phyloP scores from a whole-genome alignment of 371 early-diverging fungal genomes.

The Neoconidiobolus thromboides region DNA sequence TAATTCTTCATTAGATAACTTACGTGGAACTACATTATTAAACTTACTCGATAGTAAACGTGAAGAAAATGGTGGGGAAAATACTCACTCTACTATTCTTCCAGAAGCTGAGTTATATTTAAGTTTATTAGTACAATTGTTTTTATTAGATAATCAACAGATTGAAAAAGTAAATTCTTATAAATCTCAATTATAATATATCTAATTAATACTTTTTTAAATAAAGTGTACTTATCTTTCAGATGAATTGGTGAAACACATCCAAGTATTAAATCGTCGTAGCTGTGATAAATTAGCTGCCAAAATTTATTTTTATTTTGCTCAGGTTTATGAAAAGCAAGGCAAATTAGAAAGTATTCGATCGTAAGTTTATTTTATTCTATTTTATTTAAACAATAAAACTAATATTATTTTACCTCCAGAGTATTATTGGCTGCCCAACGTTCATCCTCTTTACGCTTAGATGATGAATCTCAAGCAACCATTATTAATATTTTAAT shows the following conservation, averaged over 20 bases:
- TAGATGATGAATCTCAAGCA: conserved; percentile 71
- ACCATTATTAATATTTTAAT: conserved; percentile 75
- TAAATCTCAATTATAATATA: background rate
- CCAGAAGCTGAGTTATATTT: conserved; percentile 81
- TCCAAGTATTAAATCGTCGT: conserved; percentile 57
- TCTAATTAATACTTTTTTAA: background rate
- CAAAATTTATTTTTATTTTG: conserved; percentile 79
- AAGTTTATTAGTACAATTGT: conserved; percentile 54
- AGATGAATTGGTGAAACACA: conserved; percentile 30
- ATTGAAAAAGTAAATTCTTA: conserved; percentile 31
- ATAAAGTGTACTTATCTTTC: conserved; percentile 47
- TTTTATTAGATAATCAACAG: conserved; percentile 58
- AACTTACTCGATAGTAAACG: background rate
- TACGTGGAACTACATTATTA: background rate
- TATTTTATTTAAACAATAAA: background rate
- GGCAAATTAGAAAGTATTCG: conserved; percentile 52
- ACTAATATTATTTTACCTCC: background rate
- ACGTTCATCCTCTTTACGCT: conserved; percentile 75
- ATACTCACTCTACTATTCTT: conserved; percentile 9
- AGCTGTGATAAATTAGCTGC: conserved; percentile 79
- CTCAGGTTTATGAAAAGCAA: conserved; percentile 64
- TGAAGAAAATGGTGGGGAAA: background rate
- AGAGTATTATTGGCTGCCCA: conserved; percentile 61
- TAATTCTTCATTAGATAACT: background rate
- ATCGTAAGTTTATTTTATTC: conserved; percentile 24